Evolutionary conservation across 306 rosid species (phyloP).

Genomic region (Quillaja saponaria): DNA sequence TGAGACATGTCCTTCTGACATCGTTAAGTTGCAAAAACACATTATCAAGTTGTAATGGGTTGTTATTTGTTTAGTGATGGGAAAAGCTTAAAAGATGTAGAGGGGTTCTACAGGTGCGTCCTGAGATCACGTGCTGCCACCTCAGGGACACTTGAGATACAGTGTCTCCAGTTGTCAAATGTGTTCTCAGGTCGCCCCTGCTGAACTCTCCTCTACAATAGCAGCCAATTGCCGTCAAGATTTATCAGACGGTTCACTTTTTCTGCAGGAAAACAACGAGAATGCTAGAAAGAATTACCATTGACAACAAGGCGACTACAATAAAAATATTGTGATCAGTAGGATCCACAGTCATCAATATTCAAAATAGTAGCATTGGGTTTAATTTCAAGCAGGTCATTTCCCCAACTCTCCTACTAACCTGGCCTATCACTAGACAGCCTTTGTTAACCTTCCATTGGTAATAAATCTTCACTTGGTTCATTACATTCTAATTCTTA

Average conservation of each 20-base stretch:
- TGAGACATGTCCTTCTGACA: no score
- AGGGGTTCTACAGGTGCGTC: slow-evolving; percentile 52
- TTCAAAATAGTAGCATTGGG: slow-evolving; percentile 59
- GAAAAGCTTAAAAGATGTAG: no score
- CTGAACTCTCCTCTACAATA: slow-evolving; percentile 37
- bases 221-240: no score
- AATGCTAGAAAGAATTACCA: no score
- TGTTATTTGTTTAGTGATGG: no score
- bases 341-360: not conserved
- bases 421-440: slow-evolving; percentile 57
- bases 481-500: slow-evolving; percentile 51
- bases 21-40: no score
- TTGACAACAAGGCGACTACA: no score
- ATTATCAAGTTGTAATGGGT: no score
- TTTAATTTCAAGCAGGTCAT: slow-evolving; percentile 55
- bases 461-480: slow-evolving; percentile 18
- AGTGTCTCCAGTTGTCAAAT: not conserved
- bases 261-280: no score
- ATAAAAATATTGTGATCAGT: no score
- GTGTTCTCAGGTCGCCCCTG: slow-evolving; percentile 99
- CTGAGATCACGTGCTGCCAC: slow-evolving; percentile 55
- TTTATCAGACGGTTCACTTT: no score
- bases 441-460: slow-evolving; percentile 38
- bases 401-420: slow-evolving; percentile 58
- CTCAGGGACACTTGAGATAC: not conserved